Evolutionary conservation across 176 grass and related monocot genomes (phyloP).

Genomic region (Musa troglodytarum): DNA sequence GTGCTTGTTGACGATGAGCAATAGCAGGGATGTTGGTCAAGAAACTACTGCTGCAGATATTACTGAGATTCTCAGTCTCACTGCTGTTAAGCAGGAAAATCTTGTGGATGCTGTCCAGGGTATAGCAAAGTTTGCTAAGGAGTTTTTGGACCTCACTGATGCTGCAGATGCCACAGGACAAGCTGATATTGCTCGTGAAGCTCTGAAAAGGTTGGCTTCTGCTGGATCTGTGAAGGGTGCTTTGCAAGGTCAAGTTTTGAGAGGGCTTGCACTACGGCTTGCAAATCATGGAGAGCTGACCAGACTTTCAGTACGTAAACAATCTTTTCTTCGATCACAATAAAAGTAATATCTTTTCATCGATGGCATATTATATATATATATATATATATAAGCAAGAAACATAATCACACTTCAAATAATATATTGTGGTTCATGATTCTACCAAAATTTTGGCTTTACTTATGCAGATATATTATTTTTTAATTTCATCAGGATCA

Average conservation of each 20-base stretch:
- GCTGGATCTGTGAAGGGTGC: slow-evolving; percentile 96
- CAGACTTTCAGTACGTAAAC: slow-evolving; percentile 70
- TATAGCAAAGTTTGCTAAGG: slow-evolving; percentile 98
- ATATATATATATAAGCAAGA: background rate
- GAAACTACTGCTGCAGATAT: slow-evolving; percentile 68
- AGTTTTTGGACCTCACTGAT: slow-evolving; percentile 93
- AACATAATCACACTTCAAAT: background rate
- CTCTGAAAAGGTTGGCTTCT: slow-evolving; percentile 86
- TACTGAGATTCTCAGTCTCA: slow-evolving; percentile 91
- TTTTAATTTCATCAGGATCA: too few species aligned
- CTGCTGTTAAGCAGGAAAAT: slow-evolving; percentile 94
- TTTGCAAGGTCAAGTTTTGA: slow-evolving; percentile 76
- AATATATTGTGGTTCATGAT: too few species aligned
- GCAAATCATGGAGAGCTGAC: slow-evolving; percentile 99
- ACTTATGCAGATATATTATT: too few species aligned
- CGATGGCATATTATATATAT: background rate
- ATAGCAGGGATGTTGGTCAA: slow-evolving; percentile 79
- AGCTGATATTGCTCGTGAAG: slow-evolving; percentile 85
- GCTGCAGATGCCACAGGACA: slow-evolving; percentile 98
- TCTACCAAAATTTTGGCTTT: too few species aligned
- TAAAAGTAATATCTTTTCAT: background rate
- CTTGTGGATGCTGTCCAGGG: slow-evolving; percentile 85
- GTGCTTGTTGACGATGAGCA: slow-evolving; percentile 97
- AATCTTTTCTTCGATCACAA: background rate
- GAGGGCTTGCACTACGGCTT: slow-evolving; percentile 81